These are phyloP conservation scores for Areca catechu DNA, from an alignment of 176 grass and related monocot genomes.

Conservation along the genomic window DNA sequence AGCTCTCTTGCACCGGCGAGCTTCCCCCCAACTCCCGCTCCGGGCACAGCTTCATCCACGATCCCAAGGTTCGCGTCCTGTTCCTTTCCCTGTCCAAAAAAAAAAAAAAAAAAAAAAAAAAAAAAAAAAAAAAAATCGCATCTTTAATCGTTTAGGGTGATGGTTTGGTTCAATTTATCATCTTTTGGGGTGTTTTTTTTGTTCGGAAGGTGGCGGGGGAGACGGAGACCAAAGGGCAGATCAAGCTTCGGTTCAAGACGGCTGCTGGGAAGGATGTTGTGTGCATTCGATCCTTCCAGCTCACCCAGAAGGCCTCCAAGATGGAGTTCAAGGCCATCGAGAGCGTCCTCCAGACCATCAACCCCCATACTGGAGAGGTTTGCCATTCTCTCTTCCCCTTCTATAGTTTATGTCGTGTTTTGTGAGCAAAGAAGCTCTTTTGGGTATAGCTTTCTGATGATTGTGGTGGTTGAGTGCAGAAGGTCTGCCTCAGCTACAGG, in stretches of 20 bases:
- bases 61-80: slow-evolving; percentile 48
- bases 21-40: slow-evolving; percentile 85
- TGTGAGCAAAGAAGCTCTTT: not conserved
- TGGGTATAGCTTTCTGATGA: too few species aligned
- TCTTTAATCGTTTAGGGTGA: not conserved
- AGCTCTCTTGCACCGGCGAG: slow-evolving; percentile 92
- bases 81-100: not conserved
- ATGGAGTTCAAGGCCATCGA: slow-evolving; percentile 99
- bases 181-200: not conserved
- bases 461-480: slow-evolving; percentile 38
- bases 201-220: slow-evolving; percentile 66
- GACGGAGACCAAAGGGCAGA: slow-evolving; percentile 85
- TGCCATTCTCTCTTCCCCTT: slow-evolving; percentile 4
- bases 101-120: not conserved
- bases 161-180: not conserved
- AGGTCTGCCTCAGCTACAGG: slow-evolving; percentile 96
- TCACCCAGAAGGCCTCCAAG: slow-evolving; percentile 94
- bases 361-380: slow-evolving; percentile 89
- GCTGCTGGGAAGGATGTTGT: slow-evolving; percentile 93
- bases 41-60: slow-evolving; percentile 89
- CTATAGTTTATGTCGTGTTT: not conserved
- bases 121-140: not conserved
- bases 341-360: slow-evolving; percentile 94
- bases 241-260: slow-evolving; percentile 90
- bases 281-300: slow-evolving; percentile 93